Percentiles rank a stretch among this genome's conserved stretches.
phyloP scores from a whole-genome alignment of 2,329 filamentous ascomycete genomes.

The Paramyrothecium sp. region DNA sequence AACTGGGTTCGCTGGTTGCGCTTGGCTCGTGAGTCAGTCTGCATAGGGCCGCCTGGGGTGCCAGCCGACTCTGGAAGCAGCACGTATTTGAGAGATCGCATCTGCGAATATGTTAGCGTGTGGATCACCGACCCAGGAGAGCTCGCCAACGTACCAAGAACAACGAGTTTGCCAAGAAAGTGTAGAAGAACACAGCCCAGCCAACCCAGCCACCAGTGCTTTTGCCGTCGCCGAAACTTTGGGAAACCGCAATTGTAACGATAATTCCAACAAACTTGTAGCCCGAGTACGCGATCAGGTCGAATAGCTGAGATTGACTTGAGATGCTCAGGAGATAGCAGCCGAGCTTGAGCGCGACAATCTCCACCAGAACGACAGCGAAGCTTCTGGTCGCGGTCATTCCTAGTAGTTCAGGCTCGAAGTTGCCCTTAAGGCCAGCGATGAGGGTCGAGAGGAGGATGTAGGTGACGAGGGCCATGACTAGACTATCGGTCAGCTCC shows the following conservation, averaged over 20 bases:
- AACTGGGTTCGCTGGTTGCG: slow-evolving; percentile 88
- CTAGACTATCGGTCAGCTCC: slow-evolving; percentile 32
- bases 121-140: not conserved
- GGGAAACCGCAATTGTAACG: slow-evolving; percentile 75
- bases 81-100: slow-evolving; percentile 94
- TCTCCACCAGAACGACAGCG: slow-evolving; percentile 81
- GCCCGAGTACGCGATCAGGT: slow-evolving; percentile 92
- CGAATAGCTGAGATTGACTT: slow-evolving; percentile 89
- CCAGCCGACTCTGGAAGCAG: slow-evolving; percentile 79
- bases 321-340: slow-evolving; percentile 93
- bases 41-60: slow-evolving; percentile 63
- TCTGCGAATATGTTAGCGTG: slow-evolving; percentile 45
- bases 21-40: slow-evolving; percentile 77
- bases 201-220: slow-evolving; percentile 86
- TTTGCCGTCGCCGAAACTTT: slow-evolving; percentile 73
- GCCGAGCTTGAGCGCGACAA: slow-evolving; percentile 85
- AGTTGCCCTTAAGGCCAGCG: slow-evolving; percentile 84
- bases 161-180: slow-evolving; percentile 89
- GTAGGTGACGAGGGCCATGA: slow-evolving; percentile 97
- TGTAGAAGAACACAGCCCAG: slow-evolving; percentile 88
- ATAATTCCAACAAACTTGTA: slow-evolving; percentile 99
- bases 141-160: slow-evolving; percentile 68
- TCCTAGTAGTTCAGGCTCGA: slow-evolving; percentile 90
- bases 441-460: slow-evolving; percentile 90
- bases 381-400: slow-evolving; percentile 84